Percentiles rank a stretch among this genome's conserved stretches.
Conservation (phyloP, 2,329 filamentous ascomycete species). For the Thelonectria rubi region DNA sequence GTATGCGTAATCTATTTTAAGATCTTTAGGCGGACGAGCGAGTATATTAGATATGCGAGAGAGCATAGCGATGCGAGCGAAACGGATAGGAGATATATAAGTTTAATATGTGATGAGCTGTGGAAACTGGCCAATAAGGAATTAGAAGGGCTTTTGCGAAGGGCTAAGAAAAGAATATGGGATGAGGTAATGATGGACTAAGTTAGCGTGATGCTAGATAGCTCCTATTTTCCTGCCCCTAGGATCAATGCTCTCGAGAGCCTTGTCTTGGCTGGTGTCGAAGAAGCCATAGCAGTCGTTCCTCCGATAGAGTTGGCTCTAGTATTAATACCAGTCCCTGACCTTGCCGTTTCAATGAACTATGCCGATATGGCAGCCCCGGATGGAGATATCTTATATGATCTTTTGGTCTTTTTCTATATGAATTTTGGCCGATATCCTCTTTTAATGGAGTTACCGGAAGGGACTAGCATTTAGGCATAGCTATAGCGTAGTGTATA, state of each 20-base stretch:
- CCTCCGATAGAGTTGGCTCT: not conserved
- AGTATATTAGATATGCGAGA: not conserved
- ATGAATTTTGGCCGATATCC: not conserved
- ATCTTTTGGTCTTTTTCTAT: not conserved
- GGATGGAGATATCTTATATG: not conserved
- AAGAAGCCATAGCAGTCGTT: not conserved
- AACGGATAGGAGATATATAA: not conserved
- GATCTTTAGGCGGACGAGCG: not conserved
- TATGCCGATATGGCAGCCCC: not conserved
- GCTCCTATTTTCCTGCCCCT: not conserved
- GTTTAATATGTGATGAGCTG: not conserved
- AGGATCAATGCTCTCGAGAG: not conserved
- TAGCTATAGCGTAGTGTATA: not conserved
- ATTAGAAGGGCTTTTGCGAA: not conserved
- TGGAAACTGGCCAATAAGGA: not conserved
- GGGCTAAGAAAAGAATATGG: not conserved
- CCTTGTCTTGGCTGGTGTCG: not conserved
- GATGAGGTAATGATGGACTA: not conserved
- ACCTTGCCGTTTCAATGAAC: not conserved
- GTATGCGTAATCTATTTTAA: not conserved
- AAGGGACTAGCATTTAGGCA: not conserved
- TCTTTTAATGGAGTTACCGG: not conserved
- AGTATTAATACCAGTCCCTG: not conserved
- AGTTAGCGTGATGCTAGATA: not conserved
- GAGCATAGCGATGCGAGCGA: not conserved